Conservation (phyloP, 176 grass and related monocot species). For the Avena eriantha region DNA sequence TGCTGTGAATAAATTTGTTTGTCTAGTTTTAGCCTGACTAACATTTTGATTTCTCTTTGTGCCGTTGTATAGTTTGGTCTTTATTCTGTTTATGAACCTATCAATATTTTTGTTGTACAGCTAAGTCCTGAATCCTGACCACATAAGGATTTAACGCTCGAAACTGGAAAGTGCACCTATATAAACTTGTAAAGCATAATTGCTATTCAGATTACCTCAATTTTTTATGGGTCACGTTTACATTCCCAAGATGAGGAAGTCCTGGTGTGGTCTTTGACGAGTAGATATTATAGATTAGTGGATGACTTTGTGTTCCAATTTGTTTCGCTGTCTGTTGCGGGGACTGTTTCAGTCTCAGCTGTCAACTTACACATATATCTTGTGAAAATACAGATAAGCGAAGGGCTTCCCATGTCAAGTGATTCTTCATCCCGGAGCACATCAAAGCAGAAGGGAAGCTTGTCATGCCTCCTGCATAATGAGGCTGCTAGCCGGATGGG, state of each 20-base stretch:
- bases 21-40: background rate
- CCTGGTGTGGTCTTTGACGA: background rate
- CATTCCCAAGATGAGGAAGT: slow-evolving; percentile 6
- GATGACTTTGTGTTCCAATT: background rate
- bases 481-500: slow-evolving; percentile 33
- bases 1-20: slow-evolving; percentile 4
- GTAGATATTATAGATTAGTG: slow-evolving; percentile 10
- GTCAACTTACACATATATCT: slow-evolving; percentile 27
- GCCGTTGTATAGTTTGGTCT: slow-evolving; percentile 10
- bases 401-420: slow-evolving; percentile 35
- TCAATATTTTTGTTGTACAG: slow-evolving; percentile 1
- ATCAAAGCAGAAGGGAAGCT: slow-evolving; percentile 58
- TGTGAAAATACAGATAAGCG: slow-evolving; percentile 46
- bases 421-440: slow-evolving; percentile 33
- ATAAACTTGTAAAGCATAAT: background rate
- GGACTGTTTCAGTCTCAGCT: slow-evolving; percentile 13
- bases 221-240: background rate
- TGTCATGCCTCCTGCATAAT: slow-evolving; percentile 37
- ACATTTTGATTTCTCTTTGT: background rate
- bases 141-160: background rate
- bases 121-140: background rate
- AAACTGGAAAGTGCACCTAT: background rate
- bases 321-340: background rate
- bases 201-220: background rate
- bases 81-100: slow-evolving; percentile 24